Percentiles rank a stretch among this genome's conserved stretches.
Evolutionary conservation across 2,329 filamentous ascomycete species (phyloP).

Genomic region (Rutstroemia sp.): DNA sequence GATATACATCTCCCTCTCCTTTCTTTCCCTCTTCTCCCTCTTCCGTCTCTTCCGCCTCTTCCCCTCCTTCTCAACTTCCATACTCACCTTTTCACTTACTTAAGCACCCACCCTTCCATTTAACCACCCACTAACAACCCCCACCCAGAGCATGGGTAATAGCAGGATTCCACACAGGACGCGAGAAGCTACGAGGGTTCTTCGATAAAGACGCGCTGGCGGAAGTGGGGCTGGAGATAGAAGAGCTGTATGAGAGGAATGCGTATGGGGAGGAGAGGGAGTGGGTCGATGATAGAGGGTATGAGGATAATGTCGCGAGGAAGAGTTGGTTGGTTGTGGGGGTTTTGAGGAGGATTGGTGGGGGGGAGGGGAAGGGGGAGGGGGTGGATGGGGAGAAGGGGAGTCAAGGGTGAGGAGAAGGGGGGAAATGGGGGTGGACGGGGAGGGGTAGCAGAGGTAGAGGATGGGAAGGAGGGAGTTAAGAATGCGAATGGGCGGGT

Average conservation of each 20-base stretch:
- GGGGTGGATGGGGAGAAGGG: neutral
- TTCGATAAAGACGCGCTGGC: conserved; percentile 44
- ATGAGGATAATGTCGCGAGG: conserved; percentile 52
- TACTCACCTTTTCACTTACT: too few species aligned
- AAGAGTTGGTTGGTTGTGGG: conserved; percentile 67
- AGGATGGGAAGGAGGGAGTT: too few species aligned
- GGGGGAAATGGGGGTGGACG: neutral
- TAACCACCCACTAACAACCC: neutral
- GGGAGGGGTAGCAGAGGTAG: too few species aligned
- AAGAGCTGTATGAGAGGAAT: conserved; percentile 62
- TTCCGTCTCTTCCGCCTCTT: too few species aligned
- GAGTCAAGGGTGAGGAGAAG: neutral
- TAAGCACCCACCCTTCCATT: neutral
- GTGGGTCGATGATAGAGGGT: conserved; percentile 53
- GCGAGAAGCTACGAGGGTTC: conserved; percentile 57
- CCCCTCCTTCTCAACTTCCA: too few species aligned
- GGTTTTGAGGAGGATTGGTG: conserved; percentile 34
- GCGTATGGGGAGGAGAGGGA: conserved; percentile 53
- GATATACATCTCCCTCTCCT: neutral
- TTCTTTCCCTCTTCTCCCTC: neutral
- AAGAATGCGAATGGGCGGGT: too few species aligned
- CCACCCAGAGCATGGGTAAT: conserved; percentile 47
- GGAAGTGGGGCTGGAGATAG: conserved; percentile 48
- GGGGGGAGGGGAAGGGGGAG: neutral
- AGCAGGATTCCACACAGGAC: conserved; percentile 65